phyloP scores from a whole-genome alignment of 495 filamentous ascomycete genomes.

The Cudoniella acicularis region DNA sequence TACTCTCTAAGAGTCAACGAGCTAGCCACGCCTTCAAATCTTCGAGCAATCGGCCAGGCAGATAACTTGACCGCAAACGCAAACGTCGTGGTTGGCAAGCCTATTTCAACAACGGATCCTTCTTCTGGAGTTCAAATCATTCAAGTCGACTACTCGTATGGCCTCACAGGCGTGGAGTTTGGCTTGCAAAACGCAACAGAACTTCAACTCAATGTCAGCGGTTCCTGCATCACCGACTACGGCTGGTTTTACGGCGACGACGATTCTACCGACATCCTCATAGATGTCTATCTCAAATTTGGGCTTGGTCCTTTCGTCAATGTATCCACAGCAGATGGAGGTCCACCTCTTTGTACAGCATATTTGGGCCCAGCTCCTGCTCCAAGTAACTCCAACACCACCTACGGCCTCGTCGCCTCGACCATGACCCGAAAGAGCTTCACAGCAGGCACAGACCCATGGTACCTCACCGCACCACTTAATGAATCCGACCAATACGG shows the following conservation, averaged over 20 bases:
- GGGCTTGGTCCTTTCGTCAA: not conserved
- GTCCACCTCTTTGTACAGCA: constrained; percentile 4
- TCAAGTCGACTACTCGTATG: constrained; percentile 32
- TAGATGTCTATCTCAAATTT: not conserved
- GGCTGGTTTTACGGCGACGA: constrained; percentile 13
- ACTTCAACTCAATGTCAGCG: constrained; percentile 29
- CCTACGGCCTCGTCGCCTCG: constrained; percentile 29
- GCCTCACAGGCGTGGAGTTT: constrained; percentile 30
- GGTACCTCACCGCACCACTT: constrained; percentile 28
- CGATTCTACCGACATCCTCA: not conserved
- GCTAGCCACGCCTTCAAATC: constrained; percentile 24
- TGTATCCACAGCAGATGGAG: constrained; percentile 18
- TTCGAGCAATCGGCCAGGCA: constrained; percentile 28
- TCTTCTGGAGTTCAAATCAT: constrained; percentile 18
- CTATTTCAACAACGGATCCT: constrained; percentile 5
- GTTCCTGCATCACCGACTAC: constrained; percentile 37
- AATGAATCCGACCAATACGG: not conserved
- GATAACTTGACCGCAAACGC: constrained; percentile 10
- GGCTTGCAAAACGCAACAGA: constrained; percentile 31
- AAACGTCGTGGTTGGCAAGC: constrained; percentile 15
- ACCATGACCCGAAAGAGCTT: constrained; percentile 30
- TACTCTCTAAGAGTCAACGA: constrained; percentile 13
- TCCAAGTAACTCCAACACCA: constrained; percentile 20
- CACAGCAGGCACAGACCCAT: constrained; percentile 29
- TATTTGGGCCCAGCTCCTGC: constrained; percentile 9